Evolutionary conservation across 139 green algal species (phyloP), one percentile per base, ranked within the genome.

Genomic region (Astrephomene gubernaculifera): DNA sequence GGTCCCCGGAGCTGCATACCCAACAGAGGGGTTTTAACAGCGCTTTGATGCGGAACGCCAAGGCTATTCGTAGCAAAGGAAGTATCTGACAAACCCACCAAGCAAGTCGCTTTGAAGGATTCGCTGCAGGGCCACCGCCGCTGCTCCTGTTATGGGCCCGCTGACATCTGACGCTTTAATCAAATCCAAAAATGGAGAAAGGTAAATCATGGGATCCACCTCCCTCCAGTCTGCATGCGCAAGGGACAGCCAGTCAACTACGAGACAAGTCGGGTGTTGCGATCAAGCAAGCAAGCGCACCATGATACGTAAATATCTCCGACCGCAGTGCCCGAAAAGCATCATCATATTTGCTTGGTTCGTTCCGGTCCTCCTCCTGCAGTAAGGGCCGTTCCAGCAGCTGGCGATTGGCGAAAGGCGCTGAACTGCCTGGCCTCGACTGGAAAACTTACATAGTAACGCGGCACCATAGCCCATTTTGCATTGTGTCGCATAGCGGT

Each of bases 101-200:
- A 98, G 87, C 24, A 96, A 63, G 17, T 96, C 93, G 35, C 93
- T 87, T 12, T 85, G 89, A 25, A 99, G 86, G 38, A 99, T 90
- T 3, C 93, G 92, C 69, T 93, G 86, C 29, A 99, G 75, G 0
- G 97, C 90, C 2, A 94, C 90, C 0, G 99, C 94, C 8, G 97
- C 96, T 27, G 95, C 92, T 12, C 93, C 92, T 1, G 97, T 99
- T 69, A 99, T 96, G 29, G 94, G 93, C 0, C 96, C 97, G 81
- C 91, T 96, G 36, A 97, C 98, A 69, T 99, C 95, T 0, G 94
- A 96, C 21, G 93, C 95, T 36, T 94, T 92, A 24, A 99, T 93
- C 0, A 98, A 90, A 63, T 96, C 91, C 36, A 99, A 87, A 57
- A 99, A 99, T 1, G 97, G 97, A 21, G 86, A 78, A 38, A 99